Evolutionary conservation across 768 basidiomycete genomes (phyloP), one percentile per base, ranked within the genome.

Genomic region (Cystobasidiopsis lactophilus): DNA sequence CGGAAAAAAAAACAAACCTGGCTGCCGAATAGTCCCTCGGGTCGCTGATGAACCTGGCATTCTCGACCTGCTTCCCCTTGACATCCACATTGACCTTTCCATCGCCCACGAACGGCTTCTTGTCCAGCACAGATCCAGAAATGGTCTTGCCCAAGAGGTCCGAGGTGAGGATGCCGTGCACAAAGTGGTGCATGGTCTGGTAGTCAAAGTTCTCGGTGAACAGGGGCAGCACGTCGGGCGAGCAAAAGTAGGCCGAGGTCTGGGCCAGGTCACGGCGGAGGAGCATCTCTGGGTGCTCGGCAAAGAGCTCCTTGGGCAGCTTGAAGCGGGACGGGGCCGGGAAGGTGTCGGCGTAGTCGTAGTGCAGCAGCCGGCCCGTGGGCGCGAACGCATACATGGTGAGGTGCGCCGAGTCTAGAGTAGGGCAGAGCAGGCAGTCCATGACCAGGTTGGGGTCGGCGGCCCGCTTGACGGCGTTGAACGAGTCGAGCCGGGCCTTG

Each of bases 171-270:
- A 98, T 75, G 18, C 91, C 91, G 63, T 84, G 83, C 16, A 95
- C 82, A 62, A 98, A 93, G 67, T 96, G 86, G 53, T 88, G 77
- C 55, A 96, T 74, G 67, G 89, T 85, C 14, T 78, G 77, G 63
- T 89, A 95, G 68, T 96, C 93, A 63, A 98, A 98, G 68, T 96
- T 96, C 69, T 96, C 93, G 65, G 89, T 86, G 69, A 96, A 98
- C 3, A 95, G 66, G 1, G 89, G 89, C 1, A 86, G 88, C 46
- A 85, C 86, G 73, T 93, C 86, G 21, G 85, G 79, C 21, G 84
- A 85, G 69, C 93, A 98, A 31, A 98, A 75, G 60, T 95, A 88
- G 56, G 91, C 89, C 27, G 76, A 77, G 62, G 81, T 82, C 65
- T 85, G 82, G 57, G 88, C 78, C 49, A 85, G 73, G 69, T 91